phyloP scores from a whole-genome alignment of 768 basidiomycete species.

The Kwoniella sp. region DNA sequence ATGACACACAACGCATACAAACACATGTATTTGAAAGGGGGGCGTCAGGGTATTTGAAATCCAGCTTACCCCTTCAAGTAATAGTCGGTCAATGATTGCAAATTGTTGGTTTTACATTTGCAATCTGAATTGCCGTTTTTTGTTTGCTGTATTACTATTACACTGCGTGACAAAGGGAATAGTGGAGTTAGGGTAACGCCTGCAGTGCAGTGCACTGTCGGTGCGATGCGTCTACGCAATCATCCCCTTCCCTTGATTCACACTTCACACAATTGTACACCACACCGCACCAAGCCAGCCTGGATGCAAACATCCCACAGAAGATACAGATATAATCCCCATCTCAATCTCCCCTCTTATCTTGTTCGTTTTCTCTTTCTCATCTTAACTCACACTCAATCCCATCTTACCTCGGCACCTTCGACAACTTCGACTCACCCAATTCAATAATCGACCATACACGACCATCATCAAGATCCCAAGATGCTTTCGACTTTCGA shows the following conservation, averaged over 20 bases:
- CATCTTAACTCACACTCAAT: conserved; percentile 6
- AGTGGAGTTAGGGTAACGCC: too few species aligned
- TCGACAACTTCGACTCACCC: not conserved
- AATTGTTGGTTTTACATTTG: not conserved
- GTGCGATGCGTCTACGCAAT: too few species aligned
- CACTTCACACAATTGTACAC: not conserved
- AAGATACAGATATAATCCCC: conserved; percentile 2
- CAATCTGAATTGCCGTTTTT: not conserved
- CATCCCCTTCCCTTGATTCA: too few species aligned
- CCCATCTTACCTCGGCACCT: conserved; percentile 1
- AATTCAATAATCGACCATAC: not conserved
- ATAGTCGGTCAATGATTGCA: too few species aligned
- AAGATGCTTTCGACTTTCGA: conserved; percentile 4
- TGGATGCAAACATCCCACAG: conserved; percentile 5
- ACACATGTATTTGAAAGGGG: too few species aligned
- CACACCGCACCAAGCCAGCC: not conserved
- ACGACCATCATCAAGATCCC: too few species aligned
- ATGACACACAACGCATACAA: too few species aligned
- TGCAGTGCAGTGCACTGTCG: too few species aligned
- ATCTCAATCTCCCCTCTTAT: not conserved
- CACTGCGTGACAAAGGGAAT: too few species aligned
- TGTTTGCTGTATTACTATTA: too few species aligned
- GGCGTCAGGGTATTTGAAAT: not conserved
- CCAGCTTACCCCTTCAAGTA: too few species aligned
- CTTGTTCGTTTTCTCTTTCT: conserved; percentile 10